These are phyloP conservation scores for Areca catechu DNA, from an alignment of 176 grass and related monocot genomes.

Conservation along the genomic window DNA sequence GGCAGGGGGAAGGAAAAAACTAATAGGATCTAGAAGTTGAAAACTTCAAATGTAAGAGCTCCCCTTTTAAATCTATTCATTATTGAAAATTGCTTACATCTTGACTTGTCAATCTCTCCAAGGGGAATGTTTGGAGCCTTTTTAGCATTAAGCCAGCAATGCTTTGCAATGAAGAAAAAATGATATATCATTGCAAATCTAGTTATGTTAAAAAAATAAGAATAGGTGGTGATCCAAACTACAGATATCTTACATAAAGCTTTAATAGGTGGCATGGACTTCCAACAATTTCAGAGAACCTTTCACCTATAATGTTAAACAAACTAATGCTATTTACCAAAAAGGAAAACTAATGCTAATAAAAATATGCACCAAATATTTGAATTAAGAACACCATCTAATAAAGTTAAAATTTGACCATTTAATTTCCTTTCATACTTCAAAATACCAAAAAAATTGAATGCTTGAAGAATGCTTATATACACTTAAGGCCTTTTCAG, in stretches of 20 bases:
- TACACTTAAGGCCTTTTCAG: too few relatives aligned
- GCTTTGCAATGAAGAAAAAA: slow-evolving; percentile 37
- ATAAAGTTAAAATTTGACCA: too few relatives aligned
- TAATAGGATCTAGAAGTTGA: too few relatives aligned
- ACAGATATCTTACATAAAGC: too few relatives aligned
- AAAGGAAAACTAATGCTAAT: too few relatives aligned
- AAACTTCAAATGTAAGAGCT: slow-evolving; percentile 47
- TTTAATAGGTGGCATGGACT: slow-evolving; percentile 33
- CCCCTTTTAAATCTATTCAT: slow-evolving; percentile 99
- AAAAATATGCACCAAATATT: too few relatives aligned
- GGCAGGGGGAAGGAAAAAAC: too few relatives aligned
- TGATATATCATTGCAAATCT: background rate
- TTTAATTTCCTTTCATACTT: too few relatives aligned
- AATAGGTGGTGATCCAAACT: too few relatives aligned
- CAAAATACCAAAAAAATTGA: too few relatives aligned
- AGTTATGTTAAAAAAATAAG: background rate
- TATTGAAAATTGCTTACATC: slow-evolving; percentile 91
- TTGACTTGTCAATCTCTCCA: slow-evolving; percentile 93
- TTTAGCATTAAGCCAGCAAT: slow-evolving; percentile 95
- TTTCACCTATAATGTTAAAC: slow-evolving; percentile 46
- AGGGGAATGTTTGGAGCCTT: slow-evolving; percentile 98
- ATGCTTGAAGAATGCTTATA: too few relatives aligned
- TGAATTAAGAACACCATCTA: background rate
- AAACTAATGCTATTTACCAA: too few relatives aligned
- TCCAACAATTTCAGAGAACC: slow-evolving; percentile 94